Evolutionary conservation across 75 land plant genomes (phyloP).

Genomic region (Picea glauca): DNA sequence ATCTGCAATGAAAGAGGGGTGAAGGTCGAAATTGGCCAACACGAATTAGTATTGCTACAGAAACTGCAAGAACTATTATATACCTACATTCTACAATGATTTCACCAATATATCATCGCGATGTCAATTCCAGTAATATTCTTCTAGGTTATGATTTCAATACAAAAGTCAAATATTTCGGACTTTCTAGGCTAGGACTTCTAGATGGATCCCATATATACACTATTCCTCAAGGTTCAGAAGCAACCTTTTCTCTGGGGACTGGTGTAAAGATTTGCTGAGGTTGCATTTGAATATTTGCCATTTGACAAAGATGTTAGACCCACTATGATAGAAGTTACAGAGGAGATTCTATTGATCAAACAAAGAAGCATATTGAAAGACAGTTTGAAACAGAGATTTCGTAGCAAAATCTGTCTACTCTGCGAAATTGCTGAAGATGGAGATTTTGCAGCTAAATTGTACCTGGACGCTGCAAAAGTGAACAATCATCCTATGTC

Average conservation of each 20-base stretch:
- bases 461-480: no score
- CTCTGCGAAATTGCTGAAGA: no score
- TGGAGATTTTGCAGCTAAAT: no score
- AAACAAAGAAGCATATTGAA: no score
- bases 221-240: constrained; percentile 32
- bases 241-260: background rate
- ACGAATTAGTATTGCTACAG: constrained; percentile 20
- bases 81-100: constrained; percentile 20
- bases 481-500: no score
- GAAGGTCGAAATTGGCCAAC: constrained; percentile 21
- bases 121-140: constrained; percentile 40
- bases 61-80: constrained; percentile 25
- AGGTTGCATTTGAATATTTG: constrained; percentile 30
- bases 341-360: no score
- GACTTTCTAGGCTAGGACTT: constrained; percentile 26
- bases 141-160: constrained; percentile 25
- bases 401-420: no score
- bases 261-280: constrained; percentile 25
- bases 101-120: constrained; percentile 29
- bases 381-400: no score
- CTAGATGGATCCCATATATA: constrained; percentile 27
- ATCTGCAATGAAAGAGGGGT: constrained; percentile 22
- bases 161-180: constrained; percentile 35
- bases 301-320: constrained; percentile 25
- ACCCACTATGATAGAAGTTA: background rate